A percentile compares a stretch with the other conserved stretches of the same genome.
Conservation (phyloP, 176 grass and related monocot species). For the Triticum turgidum region DNA sequence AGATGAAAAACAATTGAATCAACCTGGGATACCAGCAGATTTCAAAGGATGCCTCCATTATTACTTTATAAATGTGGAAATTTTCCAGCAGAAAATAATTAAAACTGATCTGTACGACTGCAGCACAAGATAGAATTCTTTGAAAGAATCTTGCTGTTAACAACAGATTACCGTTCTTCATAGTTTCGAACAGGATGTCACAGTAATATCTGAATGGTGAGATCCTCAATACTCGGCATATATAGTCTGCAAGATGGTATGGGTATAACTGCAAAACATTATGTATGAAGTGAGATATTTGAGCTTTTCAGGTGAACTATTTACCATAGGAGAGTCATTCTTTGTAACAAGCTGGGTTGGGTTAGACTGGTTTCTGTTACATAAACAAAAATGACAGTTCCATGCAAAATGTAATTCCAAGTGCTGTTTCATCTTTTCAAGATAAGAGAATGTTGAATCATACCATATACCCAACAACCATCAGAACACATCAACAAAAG, state of each 20-base stretch:
- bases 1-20: neutral
- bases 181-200: constrained; percentile 92
- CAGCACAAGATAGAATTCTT: constrained; percentile 15
- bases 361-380: neutral
- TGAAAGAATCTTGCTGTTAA: constrained; percentile 12
- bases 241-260: constrained; percentile 95
- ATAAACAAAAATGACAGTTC: neutral
- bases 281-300: constrained; percentile 29
- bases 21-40: neutral
- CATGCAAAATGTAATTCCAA: neutral
- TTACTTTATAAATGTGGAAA: neutral
- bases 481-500: neutral
- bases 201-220: constrained; percentile 98
- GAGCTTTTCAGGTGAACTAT: constrained; percentile 1
- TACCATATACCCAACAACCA: neutral
- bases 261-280: constrained; percentile 80
- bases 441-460: neutral
- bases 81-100: constrained; percentile 11
- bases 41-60: constrained; percentile 3
- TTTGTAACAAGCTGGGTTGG: neutral
- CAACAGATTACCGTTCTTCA: constrained; percentile 83
- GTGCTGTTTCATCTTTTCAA: neutral
- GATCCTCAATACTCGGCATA: constrained; percentile 81
- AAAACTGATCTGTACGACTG: neutral
- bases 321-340: constrained; percentile 3